Base-by-base conservation (phyloP, 768 basidiomycete species). In the Lactarius pseudohatsudake region DNA sequence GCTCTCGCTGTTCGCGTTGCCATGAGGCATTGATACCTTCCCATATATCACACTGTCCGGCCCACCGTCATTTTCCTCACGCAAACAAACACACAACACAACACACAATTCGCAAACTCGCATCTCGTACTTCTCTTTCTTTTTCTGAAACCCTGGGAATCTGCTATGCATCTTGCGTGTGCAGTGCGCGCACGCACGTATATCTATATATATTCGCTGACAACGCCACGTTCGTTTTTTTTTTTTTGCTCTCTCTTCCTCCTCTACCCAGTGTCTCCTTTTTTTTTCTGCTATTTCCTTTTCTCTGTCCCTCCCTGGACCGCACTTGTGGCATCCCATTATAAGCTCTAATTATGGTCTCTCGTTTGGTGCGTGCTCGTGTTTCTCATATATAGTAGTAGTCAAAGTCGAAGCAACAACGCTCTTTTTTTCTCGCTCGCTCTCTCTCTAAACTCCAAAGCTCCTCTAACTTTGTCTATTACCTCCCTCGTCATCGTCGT, bases 1-100 rank as follows among this genome's bases (percentile, higher is more conserved):
- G 63, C 81, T 94, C 65, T 91, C 91, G 38, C 79, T 94, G 69
- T 93, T 94, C 76, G 88, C 88, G 53, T 85, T 89, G 32, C 88
- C 89, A 67, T 88, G 77, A 67, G 16, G 36, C 9, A 16, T 20
- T 32, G 22, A 22, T 26, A 50, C 54, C 28, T 20, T 11, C 15
- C 30, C 18, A 2, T n/a, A n/a, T 5, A 11, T 26, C 26, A 32
- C 26, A 2, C 30, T 26, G 26, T 64, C 41, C n/a, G 41, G 16
- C 10, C 0, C 26, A 16, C 11, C 40, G 5, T 40, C 45, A 22
- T 16, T 22, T 47, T 57, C 4, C 28, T 20, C 36, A 50, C n/a
- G 13, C 45, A 50, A 40, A 40, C 38, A 32, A 32, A 32, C 32
- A 32, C 32, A 32, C 32, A 32, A 32, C 32, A 22, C 22, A 16